These are phyloP conservation scores for Fusarium euwallaceae DNA, from an alignment of 2,329 filamentous ascomycete species.

Conservation along the genomic window DNA sequence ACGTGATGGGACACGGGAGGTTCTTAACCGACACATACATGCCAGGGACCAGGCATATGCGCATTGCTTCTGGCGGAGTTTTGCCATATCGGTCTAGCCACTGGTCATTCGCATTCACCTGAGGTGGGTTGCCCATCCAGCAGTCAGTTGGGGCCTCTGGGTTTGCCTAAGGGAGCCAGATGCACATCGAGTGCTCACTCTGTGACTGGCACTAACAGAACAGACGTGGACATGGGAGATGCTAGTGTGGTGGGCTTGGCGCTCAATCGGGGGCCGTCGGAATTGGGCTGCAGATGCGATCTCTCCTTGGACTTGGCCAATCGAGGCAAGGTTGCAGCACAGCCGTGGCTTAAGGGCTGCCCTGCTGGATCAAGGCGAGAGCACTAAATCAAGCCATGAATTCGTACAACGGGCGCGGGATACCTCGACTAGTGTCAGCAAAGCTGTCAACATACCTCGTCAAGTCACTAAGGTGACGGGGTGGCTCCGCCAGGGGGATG, in stretches of 20 bases:
- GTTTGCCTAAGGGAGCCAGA: slow-evolving; percentile 32
- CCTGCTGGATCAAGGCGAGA: slow-evolving; percentile 18
- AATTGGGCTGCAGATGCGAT: slow-evolving; percentile 20
- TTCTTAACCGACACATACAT: slow-evolving; percentile 37
- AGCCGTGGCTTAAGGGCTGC: slow-evolving; percentile 23
- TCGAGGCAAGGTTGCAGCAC: slow-evolving; percentile 23
- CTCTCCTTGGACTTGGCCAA: slow-evolving; percentile 26
- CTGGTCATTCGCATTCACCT: slow-evolving; percentile 15
- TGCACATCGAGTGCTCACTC: slow-evolving; percentile 15
- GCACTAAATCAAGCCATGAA: slow-evolving; percentile 34
- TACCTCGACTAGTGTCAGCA: slow-evolving; percentile 23
- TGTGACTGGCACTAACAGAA: slow-evolving; percentile 27
- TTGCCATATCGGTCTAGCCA: slow-evolving; percentile 24
- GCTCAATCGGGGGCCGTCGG: slow-evolving; percentile 17
- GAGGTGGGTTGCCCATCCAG: slow-evolving; percentile 19
- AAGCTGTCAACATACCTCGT: slow-evolving; percentile 33
- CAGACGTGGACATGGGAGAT: slow-evolving; percentile 10
- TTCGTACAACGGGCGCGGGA: slow-evolving; percentile 32
- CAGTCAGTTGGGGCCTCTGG: slow-evolving; percentile 22
- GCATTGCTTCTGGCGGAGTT: slow-evolving; percentile 33
- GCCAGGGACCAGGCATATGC: slow-evolving; percentile 4
- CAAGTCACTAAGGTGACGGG: slow-evolving; percentile 23
- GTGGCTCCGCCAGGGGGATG: slow-evolving; percentile 21
- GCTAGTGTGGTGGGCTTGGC: slow-evolving; percentile 20
- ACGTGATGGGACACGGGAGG: slow-evolving; percentile 26